Evolutionary conservation across 345 rosid genomes (phyloP).

Genomic region (Cardamine chenopodiifolia): DNA sequence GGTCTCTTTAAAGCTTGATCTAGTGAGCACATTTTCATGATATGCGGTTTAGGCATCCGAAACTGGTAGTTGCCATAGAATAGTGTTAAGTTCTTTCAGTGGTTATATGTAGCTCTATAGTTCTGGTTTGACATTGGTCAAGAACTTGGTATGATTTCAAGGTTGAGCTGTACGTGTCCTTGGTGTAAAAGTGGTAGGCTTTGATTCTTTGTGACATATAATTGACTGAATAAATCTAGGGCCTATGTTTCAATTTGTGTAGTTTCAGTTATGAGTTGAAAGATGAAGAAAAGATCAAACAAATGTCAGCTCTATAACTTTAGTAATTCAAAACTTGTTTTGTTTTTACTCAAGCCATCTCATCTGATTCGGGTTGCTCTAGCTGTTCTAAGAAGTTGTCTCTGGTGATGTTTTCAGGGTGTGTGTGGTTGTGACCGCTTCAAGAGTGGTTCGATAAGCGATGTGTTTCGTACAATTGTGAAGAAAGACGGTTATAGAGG

Average conservation of each 20-base stretch:
- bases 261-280: background rate
- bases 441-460: conserved; percentile 65
- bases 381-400: background rate
- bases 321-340: background rate
- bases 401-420: conserved; percentile 58
- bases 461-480: conserved; percentile 66
- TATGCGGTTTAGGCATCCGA: background rate
- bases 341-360: background rate
- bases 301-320: background rate
- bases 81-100: background rate
- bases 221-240: background rate
- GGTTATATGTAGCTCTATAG: background rate
- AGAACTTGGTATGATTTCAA: background rate
- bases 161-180: background rate
- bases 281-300: background rate
- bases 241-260: background rate
- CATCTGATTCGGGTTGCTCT: background rate
- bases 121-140: background rate
- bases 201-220: background rate
- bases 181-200: background rate
- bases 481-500: conserved; percentile 86
- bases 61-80: background rate
- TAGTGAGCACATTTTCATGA: background rate
- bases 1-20: conserved; percentile 1
- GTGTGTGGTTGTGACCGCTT: conserved; percentile 97